Conservation (phyloP, 2,329 filamentous ascomycete species). For the Neonectria sp. region DNA sequence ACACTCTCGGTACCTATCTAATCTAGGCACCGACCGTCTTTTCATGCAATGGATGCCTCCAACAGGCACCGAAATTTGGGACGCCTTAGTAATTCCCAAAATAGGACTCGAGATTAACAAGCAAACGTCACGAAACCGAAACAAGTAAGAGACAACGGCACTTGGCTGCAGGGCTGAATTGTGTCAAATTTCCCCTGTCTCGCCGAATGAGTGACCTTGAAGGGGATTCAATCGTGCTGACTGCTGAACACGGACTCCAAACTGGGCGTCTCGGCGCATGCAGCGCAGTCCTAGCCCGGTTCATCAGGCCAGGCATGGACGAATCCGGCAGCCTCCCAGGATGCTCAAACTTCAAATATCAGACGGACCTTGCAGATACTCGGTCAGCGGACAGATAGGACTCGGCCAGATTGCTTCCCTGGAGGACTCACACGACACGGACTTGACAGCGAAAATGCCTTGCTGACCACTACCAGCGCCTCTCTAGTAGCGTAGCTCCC, state of each 20-base stretch:
- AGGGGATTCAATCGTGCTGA: not conserved
- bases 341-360: not conserved
- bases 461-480: conserved; percentile 9
- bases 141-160: not conserved
- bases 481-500: conserved; percentile 18
- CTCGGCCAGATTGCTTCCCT: not conserved
- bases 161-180: not conserved
- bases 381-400: not conserved
- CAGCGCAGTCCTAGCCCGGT: not conserved
- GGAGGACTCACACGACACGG: not conserved
- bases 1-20: conserved; percentile 20
- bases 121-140: conserved; percentile 4
- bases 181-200: conserved; percentile 10
- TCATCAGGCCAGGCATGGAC: not conserved
- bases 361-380: not conserved
- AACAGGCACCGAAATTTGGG: conserved; percentile 19
- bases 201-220: not conserved
- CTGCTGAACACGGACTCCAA: conserved; percentile 13
- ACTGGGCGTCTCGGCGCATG: conserved; percentile 7
- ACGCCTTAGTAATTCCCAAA: not conserved
- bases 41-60: conserved; percentile 18
- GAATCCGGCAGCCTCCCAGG: conserved; percentile 9
- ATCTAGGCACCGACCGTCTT: conserved; percentile 24
- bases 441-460: not conserved
- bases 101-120: not conserved